Evolutionary conservation across 257 asterid genomes (phyloP), one percentile per base, ranked within the genome.

Genomic region (Solanum chaucha): DNA sequence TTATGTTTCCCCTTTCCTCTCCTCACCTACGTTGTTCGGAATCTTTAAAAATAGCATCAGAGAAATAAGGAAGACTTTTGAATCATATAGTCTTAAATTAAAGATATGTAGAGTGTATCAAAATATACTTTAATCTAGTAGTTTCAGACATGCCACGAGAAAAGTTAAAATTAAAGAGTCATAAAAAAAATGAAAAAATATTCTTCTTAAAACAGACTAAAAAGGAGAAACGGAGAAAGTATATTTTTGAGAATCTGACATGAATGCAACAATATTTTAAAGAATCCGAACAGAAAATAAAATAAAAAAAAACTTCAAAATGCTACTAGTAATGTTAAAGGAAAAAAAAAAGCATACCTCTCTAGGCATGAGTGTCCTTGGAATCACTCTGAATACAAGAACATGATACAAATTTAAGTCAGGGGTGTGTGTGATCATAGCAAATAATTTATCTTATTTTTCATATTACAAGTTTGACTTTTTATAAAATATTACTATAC

Each of bases 381-480:
- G 92, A 70, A 90, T 90, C 17, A 90, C 90, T 10, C 92, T 90
- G 91, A 34, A 89, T 44, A 89, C 72, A 86, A 72, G 26, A 89
- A 83, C 32, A 90, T 83, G 72, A 38, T 68, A 87, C 64, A 90
- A 90, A 32, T 9, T 19, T 40, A 24, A 84, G 67, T 84, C 17
- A 84, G 48, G 73, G 8, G 38, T 6, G 3, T 68, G 48, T 58
- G 35, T 34, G 55, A 61, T 80, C 10, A 46, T 26, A 61, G 15
- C 32, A 61, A n/a, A n/a, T n/a, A 61, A 61, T n/a, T n/a, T 61
- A n/a, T 61, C 12, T 75, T 22, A 75, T n/a, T 75, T 75, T 74
- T n/a, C 6, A 11, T 20, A 13, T 22, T 73, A 38, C 11, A 22
- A 36, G 6, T 74, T 20, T 0, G 2, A 74, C 1, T 22, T 38